A percentile compares a stretch with the other conserved stretches of the same genome.
Evolutionary conservation across 371 early-diverging fungal genomes (phyloP).

Genomic region (Rhizomucor pusillus): DNA sequence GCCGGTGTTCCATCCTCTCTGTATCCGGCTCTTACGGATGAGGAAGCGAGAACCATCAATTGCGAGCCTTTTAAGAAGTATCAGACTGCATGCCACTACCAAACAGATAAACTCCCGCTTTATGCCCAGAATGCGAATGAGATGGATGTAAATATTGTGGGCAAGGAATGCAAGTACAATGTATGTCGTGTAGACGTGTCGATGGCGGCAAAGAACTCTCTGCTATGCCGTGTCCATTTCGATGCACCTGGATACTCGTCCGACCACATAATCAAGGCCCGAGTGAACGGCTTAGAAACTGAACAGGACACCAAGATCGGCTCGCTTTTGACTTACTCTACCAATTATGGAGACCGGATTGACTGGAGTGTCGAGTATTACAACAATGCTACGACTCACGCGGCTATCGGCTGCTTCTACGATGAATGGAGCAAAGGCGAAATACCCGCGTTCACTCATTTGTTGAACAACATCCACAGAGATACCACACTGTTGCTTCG

Average conservation of each 20-base stretch:
- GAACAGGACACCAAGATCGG: slow-evolving; percentile 9
- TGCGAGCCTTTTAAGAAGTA: slow-evolving; percentile 15
- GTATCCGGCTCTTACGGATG: slow-evolving; percentile 15
- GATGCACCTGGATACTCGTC: slow-evolving; percentile 9
- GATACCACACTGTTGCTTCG: slow-evolving; percentile 25
- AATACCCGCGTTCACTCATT: slow-evolving; percentile 30
- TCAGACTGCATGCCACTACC: slow-evolving; percentile 28
- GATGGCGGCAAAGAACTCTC: slow-evolving; percentile 32
- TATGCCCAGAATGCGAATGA: slow-evolving; percentile 25
- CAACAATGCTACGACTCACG: slow-evolving; percentile 2
- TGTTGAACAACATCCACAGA: slow-evolving; percentile 22
- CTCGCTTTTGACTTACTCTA: slow-evolving; percentile 30
- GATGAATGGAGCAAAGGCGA: slow-evolving; percentile 42
- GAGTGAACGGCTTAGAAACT: slow-evolving; percentile 18
- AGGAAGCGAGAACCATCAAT: slow-evolving; percentile 21
- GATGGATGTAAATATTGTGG: slow-evolving; percentile 11
- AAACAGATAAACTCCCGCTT: slow-evolving; percentile 28
- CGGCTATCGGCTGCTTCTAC: slow-evolving; percentile 30
- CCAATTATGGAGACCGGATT: slow-evolving; percentile 32
- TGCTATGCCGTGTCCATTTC: slow-evolving; percentile 32
- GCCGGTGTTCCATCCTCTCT: slow-evolving; percentile 19
- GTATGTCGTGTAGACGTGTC: slow-evolving; percentile 18
- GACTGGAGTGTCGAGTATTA: slow-evolving; percentile 32
- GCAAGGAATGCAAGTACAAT: slow-evolving; percentile 15
- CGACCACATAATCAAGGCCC: slow-evolving; percentile 10